A percentile compares a stretch with the other conserved stretches of the same genome.
These are phyloP conservation scores for Starmerella roubikii DNA, from an alignment of 805 yeast species.

Conservation along the genomic window DNA sequence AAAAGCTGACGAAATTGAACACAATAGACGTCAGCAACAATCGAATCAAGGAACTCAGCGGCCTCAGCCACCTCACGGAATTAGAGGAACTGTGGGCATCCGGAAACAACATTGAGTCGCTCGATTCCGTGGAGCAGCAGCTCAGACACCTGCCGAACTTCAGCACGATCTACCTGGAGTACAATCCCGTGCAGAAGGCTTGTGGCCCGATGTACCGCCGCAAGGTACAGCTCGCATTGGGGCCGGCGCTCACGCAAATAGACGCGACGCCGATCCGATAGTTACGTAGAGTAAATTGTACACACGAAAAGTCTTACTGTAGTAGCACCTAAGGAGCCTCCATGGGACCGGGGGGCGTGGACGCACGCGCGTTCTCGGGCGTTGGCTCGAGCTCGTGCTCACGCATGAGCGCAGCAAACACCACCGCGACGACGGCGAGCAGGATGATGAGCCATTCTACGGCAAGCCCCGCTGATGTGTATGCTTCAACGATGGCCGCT, in stretches of 20 bases:
- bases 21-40: slow-evolving; percentile 77
- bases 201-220: slow-evolving; percentile 76
- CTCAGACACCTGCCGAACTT: slow-evolving; percentile 48
- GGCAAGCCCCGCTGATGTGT: slow-evolving; percentile 36
- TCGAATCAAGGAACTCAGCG: slow-evolving; percentile 44
- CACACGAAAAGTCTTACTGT: no score
- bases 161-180: slow-evolving; percentile 87
- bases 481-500: slow-evolving; percentile 32
- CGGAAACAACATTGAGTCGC: slow-evolving; percentile 52
- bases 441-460: slow-evolving; percentile 36
- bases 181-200: slow-evolving; percentile 67
- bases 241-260: slow-evolving; percentile 60
- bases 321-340: background rate
- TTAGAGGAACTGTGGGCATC: slow-evolving; percentile 94
- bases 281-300: no score
- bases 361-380: slow-evolving; percentile 3
- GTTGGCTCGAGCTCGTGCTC: slow-evolving; percentile 32
- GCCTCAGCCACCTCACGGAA: slow-evolving; percentile 48
- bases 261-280: slow-evolving; percentile 62
- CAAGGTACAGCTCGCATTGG: slow-evolving; percentile 60
- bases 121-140: slow-evolving; percentile 54
- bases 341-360: slow-evolving; percentile 16
- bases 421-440: slow-evolving; percentile 32
- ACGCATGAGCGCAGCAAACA: slow-evolving; percentile 34
- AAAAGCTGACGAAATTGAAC: slow-evolving; percentile 48